These are phyloP conservation scores for Corchorus capsularis DNA, from an alignment of 345 rosid species.

Conservation along the genomic window DNA sequence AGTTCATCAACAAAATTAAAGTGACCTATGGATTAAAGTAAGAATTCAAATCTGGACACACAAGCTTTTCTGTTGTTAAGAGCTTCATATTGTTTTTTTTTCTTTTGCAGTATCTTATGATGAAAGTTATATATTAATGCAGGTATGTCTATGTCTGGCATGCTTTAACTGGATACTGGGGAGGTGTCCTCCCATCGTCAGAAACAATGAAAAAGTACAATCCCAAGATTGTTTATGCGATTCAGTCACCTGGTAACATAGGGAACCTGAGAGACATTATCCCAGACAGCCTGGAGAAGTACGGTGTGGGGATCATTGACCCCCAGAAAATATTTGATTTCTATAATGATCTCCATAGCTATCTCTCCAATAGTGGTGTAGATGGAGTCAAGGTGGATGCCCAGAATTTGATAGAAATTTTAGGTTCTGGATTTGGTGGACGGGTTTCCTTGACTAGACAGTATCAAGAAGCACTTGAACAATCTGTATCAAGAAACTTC, in stretches of 20 bases:
- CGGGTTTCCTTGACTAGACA: slow-evolving; percentile 50
- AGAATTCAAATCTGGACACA: slow-evolving; percentile 15
- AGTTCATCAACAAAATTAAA: slow-evolving; percentile 39
- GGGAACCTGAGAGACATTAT: slow-evolving; percentile 40
- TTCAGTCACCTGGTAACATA: slow-evolving; percentile 46
- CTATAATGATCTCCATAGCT: slow-evolving; percentile 52
- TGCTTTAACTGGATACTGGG: slow-evolving; percentile 65
- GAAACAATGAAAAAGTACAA: slow-evolving; percentile 52
- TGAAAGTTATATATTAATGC: slow-evolving; percentile 23
- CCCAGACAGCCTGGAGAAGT: slow-evolving; percentile 44
- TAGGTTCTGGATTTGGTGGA: slow-evolving; percentile 59
- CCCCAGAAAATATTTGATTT: slow-evolving; percentile 38
- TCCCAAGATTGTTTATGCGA: slow-evolving; percentile 46
- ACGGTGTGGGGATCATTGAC: slow-evolving; percentile 48
- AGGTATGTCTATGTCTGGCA: slow-evolving; percentile 67
- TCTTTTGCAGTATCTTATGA: slow-evolving; percentile 5
- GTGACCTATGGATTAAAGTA: slow-evolving; percentile 43
- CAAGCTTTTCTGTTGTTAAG: not conserved
- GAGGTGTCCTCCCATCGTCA: slow-evolving; percentile 57
- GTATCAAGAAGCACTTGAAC: slow-evolving; percentile 60
- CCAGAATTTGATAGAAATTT: slow-evolving; percentile 51
- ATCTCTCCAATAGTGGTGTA: slow-evolving; percentile 39
- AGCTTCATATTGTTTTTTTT: not conserved
- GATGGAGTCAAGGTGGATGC: slow-evolving; percentile 61
- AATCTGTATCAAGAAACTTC: slow-evolving; percentile 51